Evolutionary conservation across 1,284 basidiomycete genomes (phyloP), one percentile per base, ranked within the genome.

Genomic region (Wallemia mellicola): DNA sequence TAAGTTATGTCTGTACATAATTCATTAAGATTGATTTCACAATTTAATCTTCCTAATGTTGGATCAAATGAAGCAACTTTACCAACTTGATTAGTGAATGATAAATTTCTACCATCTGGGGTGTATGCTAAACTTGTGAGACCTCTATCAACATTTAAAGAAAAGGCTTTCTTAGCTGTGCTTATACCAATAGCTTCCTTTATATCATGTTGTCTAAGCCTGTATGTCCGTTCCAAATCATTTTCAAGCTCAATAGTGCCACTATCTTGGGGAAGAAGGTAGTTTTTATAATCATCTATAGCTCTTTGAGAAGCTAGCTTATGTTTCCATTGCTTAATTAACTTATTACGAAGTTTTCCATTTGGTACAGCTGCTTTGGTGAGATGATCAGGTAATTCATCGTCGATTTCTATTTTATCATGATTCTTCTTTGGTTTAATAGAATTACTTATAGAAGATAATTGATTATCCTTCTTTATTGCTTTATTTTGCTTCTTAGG

Each of bases 1-100:
- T 91, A 98, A 81, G 84, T 87, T 69, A 96, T 83, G 68, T 95
- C 91, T 63, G 88, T 65, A 65, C 76, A 83, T 76, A 86, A 88
- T 71, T 96, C 92, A 61, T 79, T 77, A 2, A 96, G 73, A 64
- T 94, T 87, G 28, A 95, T 74, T 68, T 98, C 92, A 2, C 83
- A 78, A 66, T 88, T 82, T 28, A 96, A 71, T 54, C 79, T 80
- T 0, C 88, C 87, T 0, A 83, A 80, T 69, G 87, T 82, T 86
- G 87, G 92, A 69, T 96, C 89, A 66, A 95, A 92, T 0, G 88
- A 86, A 1, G 87, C 86, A n/a, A 91, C 78, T 71, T 95, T 88
- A 0, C 92, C 91, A 60, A 76, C 77, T 22, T 76, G 75, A 2
- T 87, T 88, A 1, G 78, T 83, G 63, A 94, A 79, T 0, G 85